Conservation (phyloP, 495 filamentous ascomycete genomes). For the Talaromyces proteolyticus region DNA sequence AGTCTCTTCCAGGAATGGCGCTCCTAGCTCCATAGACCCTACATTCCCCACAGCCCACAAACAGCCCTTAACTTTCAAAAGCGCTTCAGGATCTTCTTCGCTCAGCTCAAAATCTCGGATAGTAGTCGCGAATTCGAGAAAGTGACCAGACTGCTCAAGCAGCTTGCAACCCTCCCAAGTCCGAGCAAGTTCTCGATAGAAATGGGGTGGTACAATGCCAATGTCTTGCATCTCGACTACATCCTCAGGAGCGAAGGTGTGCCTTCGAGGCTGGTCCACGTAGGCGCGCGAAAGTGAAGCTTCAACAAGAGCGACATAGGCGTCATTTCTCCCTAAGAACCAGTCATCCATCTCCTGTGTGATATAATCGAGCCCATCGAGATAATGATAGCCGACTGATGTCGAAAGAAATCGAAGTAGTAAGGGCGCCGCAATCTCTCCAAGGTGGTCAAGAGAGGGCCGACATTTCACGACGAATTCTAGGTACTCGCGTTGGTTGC, state of each 20-base stretch:
- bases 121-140: constrained; percentile 82
- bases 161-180: constrained; percentile 89
- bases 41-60: constrained; percentile 98
- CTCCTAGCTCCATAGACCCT: constrained; percentile 95
- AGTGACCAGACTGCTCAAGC: constrained; percentile 88
- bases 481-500: constrained; percentile 80
- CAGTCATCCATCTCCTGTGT: constrained; percentile 99
- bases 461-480: constrained; percentile 96
- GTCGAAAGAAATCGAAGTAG: constrained; percentile 91
- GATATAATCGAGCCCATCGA: constrained; percentile 96
- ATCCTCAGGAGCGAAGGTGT: constrained; percentile 40
- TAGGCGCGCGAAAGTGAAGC: constrained; percentile 90
- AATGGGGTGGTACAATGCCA: constrained; percentile 83
- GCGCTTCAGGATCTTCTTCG: constrained; percentile 76
- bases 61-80: constrained; percentile 93
- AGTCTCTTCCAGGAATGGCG: constrained; percentile 80
- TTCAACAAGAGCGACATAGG: constrained; percentile 90
- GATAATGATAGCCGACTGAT: constrained; percentile 92
- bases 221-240: constrained; percentile 53
- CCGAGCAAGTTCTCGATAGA: constrained; percentile 90
- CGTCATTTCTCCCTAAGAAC: constrained; percentile 94
- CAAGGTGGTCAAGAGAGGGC: constrained; percentile 91
- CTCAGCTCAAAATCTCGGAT: constrained; percentile 81
- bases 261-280: constrained; percentile 47
- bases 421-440: constrained; percentile 92